phyloP scores from a whole-genome alignment of 2,329 filamentous ascomycete species.

The Dactylellina leptospora region DNA sequence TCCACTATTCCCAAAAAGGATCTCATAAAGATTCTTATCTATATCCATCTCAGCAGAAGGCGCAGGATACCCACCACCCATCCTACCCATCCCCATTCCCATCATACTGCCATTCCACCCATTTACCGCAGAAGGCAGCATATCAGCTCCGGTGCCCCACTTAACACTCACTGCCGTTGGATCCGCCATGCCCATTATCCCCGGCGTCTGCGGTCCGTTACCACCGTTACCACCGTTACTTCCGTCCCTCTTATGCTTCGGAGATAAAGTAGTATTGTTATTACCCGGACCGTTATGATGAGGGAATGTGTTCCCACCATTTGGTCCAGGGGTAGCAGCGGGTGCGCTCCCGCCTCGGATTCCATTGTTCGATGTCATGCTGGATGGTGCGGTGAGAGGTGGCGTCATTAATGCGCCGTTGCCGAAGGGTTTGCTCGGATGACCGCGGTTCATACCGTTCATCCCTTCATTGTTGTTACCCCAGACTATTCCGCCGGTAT shows the following conservation, averaged over 20 bases:
- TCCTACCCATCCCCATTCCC: conserved; percentile 47
- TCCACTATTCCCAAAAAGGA: conserved; percentile 37
- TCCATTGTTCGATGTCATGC: conserved; percentile 21
- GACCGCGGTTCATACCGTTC: conserved; percentile 25
- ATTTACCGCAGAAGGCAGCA: conserved; percentile 1
- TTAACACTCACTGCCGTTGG: conserved; percentile 49
- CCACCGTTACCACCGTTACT: conserved; percentile 4
- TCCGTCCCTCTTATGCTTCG: conserved; percentile 21
- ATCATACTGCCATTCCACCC: conserved; percentile 24
- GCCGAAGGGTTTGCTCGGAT: conserved; percentile 41
- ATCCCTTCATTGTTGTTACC: conserved; percentile 20
- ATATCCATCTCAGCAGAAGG: conserved; percentile 47
- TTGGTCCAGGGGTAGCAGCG: conserved; percentile 31
- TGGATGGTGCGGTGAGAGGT: conserved; percentile 35
- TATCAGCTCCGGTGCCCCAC: conserved; percentile 32
- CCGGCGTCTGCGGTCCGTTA: conserved; percentile 13
- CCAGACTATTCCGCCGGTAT: conserved; percentile 21
- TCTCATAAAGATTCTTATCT: conserved; percentile 52
- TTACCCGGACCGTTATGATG: conserved; percentile 21
- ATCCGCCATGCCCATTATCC: conserved; percentile 45
- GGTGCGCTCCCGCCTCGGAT: conserved; percentile 42
- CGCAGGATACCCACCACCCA: conserved; percentile 34
- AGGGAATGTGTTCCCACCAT: conserved; percentile 16
- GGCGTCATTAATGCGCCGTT: conserved; percentile 49
- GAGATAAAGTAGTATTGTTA: conserved; percentile 9